These are phyloP conservation scores for Neonectria hederae DNA, from an alignment of 2,329 filamentous ascomycete genomes.

Conservation along the genomic window DNA sequence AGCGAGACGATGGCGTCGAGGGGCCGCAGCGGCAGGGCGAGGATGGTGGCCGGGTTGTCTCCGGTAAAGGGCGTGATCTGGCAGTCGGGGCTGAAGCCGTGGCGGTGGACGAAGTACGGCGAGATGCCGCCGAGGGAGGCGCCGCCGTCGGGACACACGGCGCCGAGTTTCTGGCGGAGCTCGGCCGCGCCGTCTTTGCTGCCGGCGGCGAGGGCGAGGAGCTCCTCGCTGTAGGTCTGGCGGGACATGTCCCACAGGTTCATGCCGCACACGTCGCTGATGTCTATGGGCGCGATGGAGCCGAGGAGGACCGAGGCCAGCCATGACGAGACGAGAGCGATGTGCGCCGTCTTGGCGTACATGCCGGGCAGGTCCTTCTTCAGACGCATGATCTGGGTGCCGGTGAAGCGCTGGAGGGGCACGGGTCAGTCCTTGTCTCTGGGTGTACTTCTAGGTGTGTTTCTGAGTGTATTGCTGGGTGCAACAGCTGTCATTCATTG, in stretches of 20 bases:
- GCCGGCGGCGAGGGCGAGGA: constrained; percentile 80
- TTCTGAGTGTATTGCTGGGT: background rate
- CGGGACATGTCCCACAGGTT: constrained; percentile 91
- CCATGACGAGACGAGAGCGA: constrained; percentile 95
- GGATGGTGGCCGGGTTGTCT: constrained; percentile 95
- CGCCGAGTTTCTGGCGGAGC: constrained; percentile 81
- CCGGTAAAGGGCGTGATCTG: constrained; percentile 88
- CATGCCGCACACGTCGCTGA: constrained; percentile 95
- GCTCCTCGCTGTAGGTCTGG: constrained; percentile 76
- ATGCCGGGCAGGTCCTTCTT: constrained; percentile 81
- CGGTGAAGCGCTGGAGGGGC: constrained; percentile 81
- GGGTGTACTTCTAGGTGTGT: constrained; percentile 20
- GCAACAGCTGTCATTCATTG: background rate
- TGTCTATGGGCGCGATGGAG: constrained; percentile 86
- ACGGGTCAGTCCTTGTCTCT: constrained; percentile 14
- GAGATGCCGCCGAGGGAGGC: constrained; percentile 79
- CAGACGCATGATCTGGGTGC: constrained; percentile 94
- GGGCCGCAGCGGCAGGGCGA: constrained; percentile 85
- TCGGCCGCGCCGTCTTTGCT: constrained; percentile 66
- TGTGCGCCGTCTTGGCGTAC: constrained; percentile 82
- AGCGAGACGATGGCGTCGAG: constrained; percentile 94
- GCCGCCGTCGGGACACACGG: constrained; percentile 83
- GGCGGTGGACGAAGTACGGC: constrained; percentile 80
- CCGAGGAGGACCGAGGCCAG: constrained; percentile 91
- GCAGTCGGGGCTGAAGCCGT: constrained; percentile 80